Percentiles rank a stretch among this genome's conserved stretches.
phyloP scores from a whole-genome alignment of 495 filamentous ascomycete species.

The Penicillium crystallinum region DNA sequence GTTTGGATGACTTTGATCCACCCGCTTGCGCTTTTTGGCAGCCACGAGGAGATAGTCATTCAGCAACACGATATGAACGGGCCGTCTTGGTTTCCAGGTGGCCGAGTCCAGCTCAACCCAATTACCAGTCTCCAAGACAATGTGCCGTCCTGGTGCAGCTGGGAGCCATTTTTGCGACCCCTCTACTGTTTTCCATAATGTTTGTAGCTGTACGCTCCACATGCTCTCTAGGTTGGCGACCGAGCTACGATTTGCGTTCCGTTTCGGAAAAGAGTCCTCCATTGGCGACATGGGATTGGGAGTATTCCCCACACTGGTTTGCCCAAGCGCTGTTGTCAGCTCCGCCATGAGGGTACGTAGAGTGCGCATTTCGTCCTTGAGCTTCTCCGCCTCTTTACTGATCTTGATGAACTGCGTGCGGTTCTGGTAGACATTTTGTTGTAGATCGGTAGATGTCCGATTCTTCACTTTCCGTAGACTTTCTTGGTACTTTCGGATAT shows the following conservation, averaged over 20 bases:
- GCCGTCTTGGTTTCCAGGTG: slow-evolving; percentile 82
- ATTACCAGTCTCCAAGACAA: slow-evolving; percentile 78
- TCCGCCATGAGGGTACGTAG: slow-evolving; percentile 86
- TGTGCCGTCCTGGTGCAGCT: slow-evolving; percentile 82
- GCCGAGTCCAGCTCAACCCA: slow-evolving; percentile 98
- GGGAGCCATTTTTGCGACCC: slow-evolving; percentile 96
- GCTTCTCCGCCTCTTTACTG: slow-evolving; percentile 95
- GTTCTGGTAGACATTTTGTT: slow-evolving; percentile 97
- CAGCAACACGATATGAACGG: slow-evolving; percentile 83
- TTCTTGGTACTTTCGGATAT: slow-evolving; percentile 78
- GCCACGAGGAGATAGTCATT: slow-evolving; percentile 95
- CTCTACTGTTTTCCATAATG: slow-evolving; percentile 90
- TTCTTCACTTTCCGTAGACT: slow-evolving; percentile 73
- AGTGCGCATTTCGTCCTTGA: slow-evolving; percentile 92
- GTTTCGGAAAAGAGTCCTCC: slow-evolving; percentile 46
- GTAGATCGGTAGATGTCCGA: slow-evolving; percentile 80
- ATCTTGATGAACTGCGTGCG: slow-evolving; percentile 98
- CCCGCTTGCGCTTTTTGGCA: slow-evolving; percentile 81
- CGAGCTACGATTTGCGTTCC: slow-evolving; percentile 47
- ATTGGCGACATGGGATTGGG: slow-evolving; percentile 42
- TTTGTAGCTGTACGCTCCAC: slow-evolving; percentile 77
- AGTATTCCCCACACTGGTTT: slow-evolving; percentile 51
- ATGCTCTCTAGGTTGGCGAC: slow-evolving; percentile 94
- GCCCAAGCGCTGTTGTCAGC: slow-evolving; percentile 70
- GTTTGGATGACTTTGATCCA: slow-evolving; percentile 56